A percentile compares a stretch with the other conserved stretches of the same genome.
phyloP scores from a whole-genome alignment of 768 basidiomycete genomes.

The Russula emetica region DNA sequence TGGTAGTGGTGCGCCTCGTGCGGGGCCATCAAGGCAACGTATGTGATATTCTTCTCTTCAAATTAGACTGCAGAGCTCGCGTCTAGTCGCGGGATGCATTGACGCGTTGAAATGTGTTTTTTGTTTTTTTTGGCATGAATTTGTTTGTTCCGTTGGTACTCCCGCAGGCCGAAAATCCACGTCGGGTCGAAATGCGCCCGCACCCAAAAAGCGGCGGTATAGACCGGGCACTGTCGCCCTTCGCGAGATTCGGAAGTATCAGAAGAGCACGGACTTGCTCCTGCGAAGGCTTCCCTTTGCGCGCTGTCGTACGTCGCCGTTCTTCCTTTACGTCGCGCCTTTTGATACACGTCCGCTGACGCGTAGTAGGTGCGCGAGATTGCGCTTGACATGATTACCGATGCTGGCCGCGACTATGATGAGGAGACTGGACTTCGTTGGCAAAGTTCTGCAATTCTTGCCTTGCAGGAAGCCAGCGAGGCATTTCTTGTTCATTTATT shows the following conservation, averaged over 20 bases:
- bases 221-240: slow-evolving; percentile 88
- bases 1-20: slow-evolving; percentile 7
- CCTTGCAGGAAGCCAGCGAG: slow-evolving; percentile 95
- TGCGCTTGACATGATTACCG: slow-evolving; percentile 83
- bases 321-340: neutral
- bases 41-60: slow-evolving; percentile 2
- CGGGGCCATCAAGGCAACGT: slow-evolving; percentile 23
- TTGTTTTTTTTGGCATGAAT: no score
- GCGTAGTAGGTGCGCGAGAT: slow-evolving; percentile 84
- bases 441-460: slow-evolving; percentile 92
- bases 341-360: neutral
- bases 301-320: slow-evolving; percentile 63
- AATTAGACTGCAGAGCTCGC: neutral
- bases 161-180: slow-evolving; percentile 18
- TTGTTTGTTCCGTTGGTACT: neutral
- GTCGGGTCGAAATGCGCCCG: slow-evolving; percentile 36
- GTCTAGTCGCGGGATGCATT: neutral
- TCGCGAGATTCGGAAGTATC: slow-evolving; percentile 90
- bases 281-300: slow-evolving; percentile 88
- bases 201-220: slow-evolving; percentile 48
- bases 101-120: slow-evolving; percentile 7
- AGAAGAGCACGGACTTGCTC: slow-evolving; percentile 87
- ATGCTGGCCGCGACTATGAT: slow-evolving; percentile 57
- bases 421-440: slow-evolving; percentile 69
- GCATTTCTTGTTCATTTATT: slow-evolving; percentile 94